Base-by-base conservation (phyloP, 257 asterid species). In the Forsythia suspensa region DNA sequence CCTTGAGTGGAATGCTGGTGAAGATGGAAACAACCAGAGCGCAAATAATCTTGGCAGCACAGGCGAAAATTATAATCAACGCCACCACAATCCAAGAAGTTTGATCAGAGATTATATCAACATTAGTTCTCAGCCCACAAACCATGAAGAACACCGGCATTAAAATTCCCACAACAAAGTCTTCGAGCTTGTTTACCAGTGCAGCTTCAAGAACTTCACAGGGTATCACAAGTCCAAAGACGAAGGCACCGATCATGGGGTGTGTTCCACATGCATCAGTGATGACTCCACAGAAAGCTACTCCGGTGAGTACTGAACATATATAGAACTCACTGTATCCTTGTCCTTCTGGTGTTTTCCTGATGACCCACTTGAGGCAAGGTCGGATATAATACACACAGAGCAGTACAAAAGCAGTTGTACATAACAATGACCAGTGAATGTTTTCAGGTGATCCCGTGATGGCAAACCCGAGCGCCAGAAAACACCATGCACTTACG, bases 201-300 rank as follows among this genome's bases (percentile, higher is more conserved):
- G 94, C 85, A 10, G 94, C 91, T 80, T 88, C 92, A 46, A 96
- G 96, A 61, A 85, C 90, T 70, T 94, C 95, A 51, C 80, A 87
- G 3, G 98, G 97, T 63, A 96, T 85, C 70, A 87, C 80, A 16
- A 94, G 90, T 20, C 99, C 99, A 73, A 90, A 96, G 38, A 94
- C 51, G 16, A 96, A 91, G 0, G 97, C 97, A 59, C 99, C 99
- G 5, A 96, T 85, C 92, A 96, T 91, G 4, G 99, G 97, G 40
- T 96, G 99, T 6, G 99, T 91, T 1, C 99, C 99, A 13, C 83
- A 85, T 0, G 84, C 79, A 57, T 94, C 97, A 0, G 97, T 85
- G 42, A 92, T 11, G 70, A 86, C 88, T 42, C 97, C 95, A 59
- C 86, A 76, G 2, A 94, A 63, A 1, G 86, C 72, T 79, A 84